Base-by-base conservation (phyloP, 1,139 yeast species). In the Candida smagusa region DNA sequence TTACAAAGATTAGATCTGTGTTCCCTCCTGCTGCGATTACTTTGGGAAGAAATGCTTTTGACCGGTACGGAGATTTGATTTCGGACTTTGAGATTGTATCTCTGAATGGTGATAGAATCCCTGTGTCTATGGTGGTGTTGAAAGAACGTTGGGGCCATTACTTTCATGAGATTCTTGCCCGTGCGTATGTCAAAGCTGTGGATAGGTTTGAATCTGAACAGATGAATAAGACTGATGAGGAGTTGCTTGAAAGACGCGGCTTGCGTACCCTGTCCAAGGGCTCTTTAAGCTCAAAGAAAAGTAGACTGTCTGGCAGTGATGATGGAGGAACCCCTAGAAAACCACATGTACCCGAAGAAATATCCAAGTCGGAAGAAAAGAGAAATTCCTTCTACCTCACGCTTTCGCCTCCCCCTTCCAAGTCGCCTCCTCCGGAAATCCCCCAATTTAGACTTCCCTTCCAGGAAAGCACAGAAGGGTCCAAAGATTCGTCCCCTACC, bases 11-110 rank as follows among this genome's bases (percentile, higher is more conserved):
- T 30, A 67, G 81, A 36, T 77, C 88, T 0, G 81, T 81, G 0
- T 81, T 83, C 46, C 88, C 90, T 1, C 79, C 87, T 0, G 79
- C 82, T 39, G 90, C 94, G 0, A 79, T 84, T 38, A 84, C 90
- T 0, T 59, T 84, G 31, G 92, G 92, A 2, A 72, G 87, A 48
- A 82, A 79, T 54, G 86, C 89, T 0, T 73, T 82, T 52, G 87
- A 81, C 48, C 65, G 86, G 34, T 80, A 72, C 56, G 84, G 85
- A 0, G 74, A 72, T 31, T 64, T 80, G 9, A 60, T 84, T 7
- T 74, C 88, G 0, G 94, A 84, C 58, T 80, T 84, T 54, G 90
- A 84, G 52, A 63, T 84, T 36, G 72, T 84, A 8, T 73, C 86
- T 1, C 68, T 75, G 12, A 84, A 78, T 50, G 90, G 90, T 3